Conservation (phyloP, 2,329 filamentous ascomycete species). For the Anisogramma anomala region DNA sequence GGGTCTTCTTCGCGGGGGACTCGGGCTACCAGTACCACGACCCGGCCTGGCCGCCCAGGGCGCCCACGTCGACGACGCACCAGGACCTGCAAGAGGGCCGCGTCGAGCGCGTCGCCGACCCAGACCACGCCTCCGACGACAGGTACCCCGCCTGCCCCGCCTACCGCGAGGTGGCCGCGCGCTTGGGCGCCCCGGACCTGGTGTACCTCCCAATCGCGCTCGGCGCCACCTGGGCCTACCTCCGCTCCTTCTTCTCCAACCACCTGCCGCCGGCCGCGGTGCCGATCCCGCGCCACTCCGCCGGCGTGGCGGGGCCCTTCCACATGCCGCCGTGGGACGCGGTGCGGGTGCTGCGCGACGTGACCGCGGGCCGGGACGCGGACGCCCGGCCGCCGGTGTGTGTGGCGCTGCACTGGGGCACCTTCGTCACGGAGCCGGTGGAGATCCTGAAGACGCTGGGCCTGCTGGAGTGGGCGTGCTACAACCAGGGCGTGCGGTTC, state of each 20-base stretch:
- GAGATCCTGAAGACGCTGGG: constrained; percentile 19
- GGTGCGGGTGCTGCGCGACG: constrained; percentile 17
- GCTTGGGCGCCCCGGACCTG: constrained; percentile 17
- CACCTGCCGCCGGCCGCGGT: constrained; percentile 17
- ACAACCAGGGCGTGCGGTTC: constrained; percentile 17
- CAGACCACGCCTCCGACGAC: background rate
- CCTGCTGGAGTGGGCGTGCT: constrained; percentile 19
- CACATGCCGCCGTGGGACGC: constrained; percentile 23
- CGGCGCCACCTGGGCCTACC: constrained; percentile 18
- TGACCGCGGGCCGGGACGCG: constrained; percentile 4
- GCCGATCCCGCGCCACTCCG: constrained; percentile 17
- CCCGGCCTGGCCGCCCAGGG: constrained; percentile 17
- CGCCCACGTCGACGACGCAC: background rate
- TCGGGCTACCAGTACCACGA: constrained; percentile 46
- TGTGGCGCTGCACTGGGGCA: constrained; percentile 21
- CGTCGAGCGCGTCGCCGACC: background rate
- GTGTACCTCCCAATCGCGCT: constrained; percentile 18
- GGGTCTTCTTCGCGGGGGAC: constrained; percentile 58
- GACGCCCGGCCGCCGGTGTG: constrained; percentile 12
- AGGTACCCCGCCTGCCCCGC: constrained; percentile 18
- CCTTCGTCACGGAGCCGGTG: constrained; percentile 19
- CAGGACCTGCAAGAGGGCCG: constrained; percentile 1
- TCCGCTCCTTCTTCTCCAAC: constrained; percentile 17
- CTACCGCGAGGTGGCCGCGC: constrained; percentile 17
- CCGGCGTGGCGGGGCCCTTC: constrained; percentile 17